Evolutionary conservation across 305 asterid genomes (phyloP), one percentile per base, ranked within the genome.

Genomic region (Solanum hybrid): DNA sequence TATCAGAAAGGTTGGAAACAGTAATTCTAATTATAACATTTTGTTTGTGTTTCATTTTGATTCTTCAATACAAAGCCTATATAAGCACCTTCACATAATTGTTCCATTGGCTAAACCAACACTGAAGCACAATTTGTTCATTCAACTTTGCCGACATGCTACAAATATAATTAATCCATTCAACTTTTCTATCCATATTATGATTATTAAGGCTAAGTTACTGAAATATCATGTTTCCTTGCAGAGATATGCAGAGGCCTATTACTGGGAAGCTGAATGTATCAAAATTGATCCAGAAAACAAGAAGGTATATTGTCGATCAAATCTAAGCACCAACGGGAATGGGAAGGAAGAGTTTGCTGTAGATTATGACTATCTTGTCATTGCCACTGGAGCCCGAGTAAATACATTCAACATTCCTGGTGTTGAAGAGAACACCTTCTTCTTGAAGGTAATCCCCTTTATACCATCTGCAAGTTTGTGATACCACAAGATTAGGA

Each of bases 261-360:
- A 89, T 87, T 97, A 95, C 85, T 95, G 95, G 93, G 99, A 97
- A 92, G 99, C 99, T 91, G 99, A 97, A 91, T 96, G 99, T 93
- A 88, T 92, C 91, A 97, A 92, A 93, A 95, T 97, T 94, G 99
- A 97, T 93, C 93, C 96, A 40, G 92, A 92, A 92, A 96, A 95
- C 90, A 97, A 95, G 94, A 96, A 96, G 94, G 98, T 97, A 75
- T 94, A 97, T 87, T 97, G 99, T 77, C 96, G 92, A 67, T 96
- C 99, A 57, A 92, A 90, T 91, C 91, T 90, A 89, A 61, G 90
- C 74, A 91, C 89, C 89, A 93, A 92, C 83, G 91, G 89, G 89
- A 93, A 93, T 86, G 97, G 91, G 92, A 92, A 89, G 87, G 99
- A 97, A 92, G 99, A 96, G 89, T 94, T 96, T 89, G 89, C 93